Evolutionary conservation across 2,329 filamentous ascomycete genomes (phyloP), one percentile per base, ranked within the genome.

Genomic region (Paecilomyces formosus): DNA sequence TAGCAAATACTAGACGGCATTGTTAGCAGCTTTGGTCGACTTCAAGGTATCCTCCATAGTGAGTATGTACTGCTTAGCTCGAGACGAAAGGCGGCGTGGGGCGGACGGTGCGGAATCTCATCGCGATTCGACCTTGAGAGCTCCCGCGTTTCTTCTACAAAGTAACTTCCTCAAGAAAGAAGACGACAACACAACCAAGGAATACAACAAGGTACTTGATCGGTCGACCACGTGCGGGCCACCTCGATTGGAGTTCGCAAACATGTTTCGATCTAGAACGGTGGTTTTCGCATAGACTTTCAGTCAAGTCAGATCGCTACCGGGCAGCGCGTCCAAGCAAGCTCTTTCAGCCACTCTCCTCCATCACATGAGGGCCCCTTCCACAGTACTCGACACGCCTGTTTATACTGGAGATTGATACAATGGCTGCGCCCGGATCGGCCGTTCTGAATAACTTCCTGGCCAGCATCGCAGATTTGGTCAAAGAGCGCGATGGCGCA

Each of bases 381-480:
- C n/a, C n/a, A 45, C 39, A n/a, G 3, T 9, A 45, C 24, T 26
- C 6, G 1, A 26, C 15, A n/a, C 15, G n/a, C 15, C 39, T 21
- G 39, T 45, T n/a, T 0, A n/a, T 18, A 15, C 6, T 9, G n/a
- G 39, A 45, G 15, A 21, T 45, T 7, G n/a, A 9, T 45, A 45
- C 7, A 45, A 45, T 45, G 39, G 39, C 39, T 45, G 39, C n/a
- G 1, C 39, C 39, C n/a, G 39, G 39, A 6, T 6, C 39, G 2
- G 39, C n/a, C 9, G 81, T 88, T 51, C 76, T 89, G 22, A 79
- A 85, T 63, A 80, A 88, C 63, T 94, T 92, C 70, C 82, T 93
- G 56, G 74, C 76, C 11, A 83, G 84, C 57, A 82, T 93, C 57
- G 82, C 83, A 56, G 76, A 76, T 21, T 81, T 88, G 58, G 80